phyloP scores from a whole-genome alignment of 805 yeast species.

The Citeromyces matritensis region DNA sequence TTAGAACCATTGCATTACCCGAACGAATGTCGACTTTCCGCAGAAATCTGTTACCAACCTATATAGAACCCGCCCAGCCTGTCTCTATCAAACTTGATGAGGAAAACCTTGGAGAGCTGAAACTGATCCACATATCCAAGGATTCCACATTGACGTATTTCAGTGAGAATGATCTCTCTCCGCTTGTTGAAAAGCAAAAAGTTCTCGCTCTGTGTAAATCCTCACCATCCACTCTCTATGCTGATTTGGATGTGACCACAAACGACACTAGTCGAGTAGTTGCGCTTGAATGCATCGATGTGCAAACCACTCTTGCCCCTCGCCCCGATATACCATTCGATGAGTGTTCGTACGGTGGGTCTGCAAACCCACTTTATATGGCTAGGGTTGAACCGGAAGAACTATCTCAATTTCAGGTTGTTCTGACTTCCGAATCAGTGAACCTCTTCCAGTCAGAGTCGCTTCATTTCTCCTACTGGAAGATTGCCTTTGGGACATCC shows the following conservation, averaged over 20 bases:
- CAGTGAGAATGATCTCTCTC: no score
- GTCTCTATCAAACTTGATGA: no score
- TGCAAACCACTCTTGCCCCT: constrained; percentile 16
- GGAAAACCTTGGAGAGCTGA: no score
- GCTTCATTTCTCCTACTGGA: no score
- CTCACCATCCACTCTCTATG: no score
- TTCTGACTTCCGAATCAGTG: constrained; percentile 28
- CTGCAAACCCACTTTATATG: constrained; percentile 28
- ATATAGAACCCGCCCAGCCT: no score
- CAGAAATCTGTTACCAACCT: constrained; percentile 18
- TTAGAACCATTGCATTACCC: constrained; percentile 33
- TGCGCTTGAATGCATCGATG: constrained; percentile 30
- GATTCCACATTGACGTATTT: no score
- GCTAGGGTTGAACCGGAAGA: constrained; percentile 23
- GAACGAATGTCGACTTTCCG: constrained; percentile 48
- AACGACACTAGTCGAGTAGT: constrained; percentile 18
- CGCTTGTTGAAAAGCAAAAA: no score
- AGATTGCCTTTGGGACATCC: constrained; percentile 23
- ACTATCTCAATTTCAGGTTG: constrained; percentile 27
- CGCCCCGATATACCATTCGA: constrained; percentile 32
- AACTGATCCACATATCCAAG: no score
- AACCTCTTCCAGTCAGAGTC: constrained; percentile 4
- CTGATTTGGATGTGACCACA: constrained; percentile 25
- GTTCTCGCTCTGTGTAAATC: no score
- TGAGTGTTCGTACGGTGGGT: constrained; percentile 45